These are phyloP conservation scores for Coemansia sp. DNA, from an alignment of 192 early-diverging fungal genomes.

Conservation along the genomic window DNA sequence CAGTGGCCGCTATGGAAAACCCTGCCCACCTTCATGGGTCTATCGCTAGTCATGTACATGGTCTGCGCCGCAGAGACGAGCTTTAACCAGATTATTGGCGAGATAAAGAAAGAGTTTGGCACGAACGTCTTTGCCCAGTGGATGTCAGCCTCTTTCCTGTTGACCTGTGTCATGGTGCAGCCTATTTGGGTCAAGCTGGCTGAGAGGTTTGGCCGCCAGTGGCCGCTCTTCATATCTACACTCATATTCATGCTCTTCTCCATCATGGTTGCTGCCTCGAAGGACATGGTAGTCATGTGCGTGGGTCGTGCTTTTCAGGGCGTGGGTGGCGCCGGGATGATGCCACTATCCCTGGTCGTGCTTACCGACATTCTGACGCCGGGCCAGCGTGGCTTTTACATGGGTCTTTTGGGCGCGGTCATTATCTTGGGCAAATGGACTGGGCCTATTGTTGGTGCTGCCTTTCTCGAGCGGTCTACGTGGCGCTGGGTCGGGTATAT, in stretches of 20 bases:
- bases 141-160: slow-evolving; percentile 74
- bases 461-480: slow-evolving; percentile 57
- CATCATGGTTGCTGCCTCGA: slow-evolving; percentile 43
- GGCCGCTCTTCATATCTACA: slow-evolving; percentile 40
- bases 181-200: slow-evolving; percentile 82
- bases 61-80: slow-evolving; percentile 78
- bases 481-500: slow-evolving; percentile 80
- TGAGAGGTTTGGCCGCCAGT: slow-evolving; percentile 64
- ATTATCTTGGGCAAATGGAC: slow-evolving; percentile 63
- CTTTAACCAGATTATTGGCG: slow-evolving; percentile 72
- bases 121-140: slow-evolving; percentile 68
- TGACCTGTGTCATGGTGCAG: slow-evolving; percentile 67
- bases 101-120: slow-evolving; percentile 67
- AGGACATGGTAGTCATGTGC: slow-evolving; percentile 54
- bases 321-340: slow-evolving; percentile 66
- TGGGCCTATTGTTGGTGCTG: slow-evolving; percentile 69
- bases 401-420: slow-evolving; percentile 63
- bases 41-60: slow-evolving; percentile 68
- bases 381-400: slow-evolving; percentile 67
- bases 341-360: slow-evolving; percentile 68
- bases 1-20: slow-evolving; percentile 32
- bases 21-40: slow-evolving; percentile 21
- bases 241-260: slow-evolving; percentile 53
- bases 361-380: slow-evolving; percentile 70
- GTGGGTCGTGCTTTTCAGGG: slow-evolving; percentile 71